Evolutionary conservation across 1,284 basidiomycete genomes (phyloP).

Genomic region (Amylostereum areolatum): DNA sequence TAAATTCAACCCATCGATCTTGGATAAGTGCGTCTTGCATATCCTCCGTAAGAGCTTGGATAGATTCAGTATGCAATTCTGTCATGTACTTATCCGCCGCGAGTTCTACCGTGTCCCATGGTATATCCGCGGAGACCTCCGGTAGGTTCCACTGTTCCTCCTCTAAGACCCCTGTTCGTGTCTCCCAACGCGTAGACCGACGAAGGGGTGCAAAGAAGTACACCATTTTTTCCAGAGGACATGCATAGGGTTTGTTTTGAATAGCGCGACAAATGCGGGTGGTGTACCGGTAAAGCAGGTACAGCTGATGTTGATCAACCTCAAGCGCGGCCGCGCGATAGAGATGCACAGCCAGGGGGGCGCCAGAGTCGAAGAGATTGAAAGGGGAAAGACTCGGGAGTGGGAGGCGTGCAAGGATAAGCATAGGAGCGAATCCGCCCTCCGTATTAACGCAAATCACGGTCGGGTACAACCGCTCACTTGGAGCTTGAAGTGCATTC

Average conservation of each 20-base stretch:
- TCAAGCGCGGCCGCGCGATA: conserved; percentile 42
- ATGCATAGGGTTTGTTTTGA: conserved; percentile 60
- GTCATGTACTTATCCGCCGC: conserved; percentile 46
- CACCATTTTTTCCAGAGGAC: conserved; percentile 42
- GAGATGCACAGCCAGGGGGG: conserved; percentile 36
- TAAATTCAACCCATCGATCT: conserved; percentile 73
- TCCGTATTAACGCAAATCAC: conserved; percentile 37
- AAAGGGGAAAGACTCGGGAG: conserved; percentile 51
- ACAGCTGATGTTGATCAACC: conserved; percentile 38
- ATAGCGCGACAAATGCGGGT: conserved; percentile 54
- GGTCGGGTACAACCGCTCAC: conserved; percentile 44
- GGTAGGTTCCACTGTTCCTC: conserved; percentile 23
- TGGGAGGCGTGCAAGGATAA: conserved; percentile 59
- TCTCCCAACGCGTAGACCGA: conserved; percentile 24
- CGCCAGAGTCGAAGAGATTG: conserved; percentile 51
- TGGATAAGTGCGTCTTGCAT: conserved; percentile 62
- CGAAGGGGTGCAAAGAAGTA: conserved; percentile 64
- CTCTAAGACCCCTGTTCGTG: conserved; percentile 15
- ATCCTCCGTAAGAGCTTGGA: conserved; percentile 36
- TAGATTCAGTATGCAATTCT: conserved; percentile 38
- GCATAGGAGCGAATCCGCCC: conserved; percentile 45
- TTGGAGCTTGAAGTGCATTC: conserved; percentile 27
- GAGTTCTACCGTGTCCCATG: conserved; percentile 56
- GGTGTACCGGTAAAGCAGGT: conserved; percentile 56
- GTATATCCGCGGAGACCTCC: conserved; percentile 42